Conservation (phyloP, 495 filamentous ascomycete genomes). For the Xylaria cubensis region DNA sequence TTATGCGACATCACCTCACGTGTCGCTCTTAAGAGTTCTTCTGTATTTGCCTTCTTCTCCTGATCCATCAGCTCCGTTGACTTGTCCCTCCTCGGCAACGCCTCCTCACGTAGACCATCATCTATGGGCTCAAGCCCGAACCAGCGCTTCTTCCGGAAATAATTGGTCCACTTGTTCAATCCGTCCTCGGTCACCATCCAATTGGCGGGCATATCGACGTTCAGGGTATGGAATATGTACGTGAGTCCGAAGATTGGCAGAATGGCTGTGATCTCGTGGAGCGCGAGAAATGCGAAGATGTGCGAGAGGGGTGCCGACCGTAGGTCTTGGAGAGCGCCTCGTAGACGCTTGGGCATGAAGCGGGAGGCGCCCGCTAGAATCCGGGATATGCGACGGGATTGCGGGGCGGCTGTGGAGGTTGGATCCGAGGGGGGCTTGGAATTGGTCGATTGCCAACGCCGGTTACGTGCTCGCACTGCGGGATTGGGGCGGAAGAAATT, state of each 20-base stretch:
- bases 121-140: constrained; percentile 49
- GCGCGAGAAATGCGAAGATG: constrained; percentile 81
- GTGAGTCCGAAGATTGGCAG: constrained; percentile 78
- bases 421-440: background rate
- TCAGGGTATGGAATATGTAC: constrained; percentile 75
- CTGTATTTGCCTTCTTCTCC: constrained; percentile 22
- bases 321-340: constrained; percentile 67
- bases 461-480: constrained; percentile 14
- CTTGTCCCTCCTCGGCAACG: constrained; percentile 14
- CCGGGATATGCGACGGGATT: constrained; percentile 33
- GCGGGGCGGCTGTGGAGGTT: constrained; percentile 23
- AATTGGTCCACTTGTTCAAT: constrained; percentile 51
- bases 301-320: constrained; percentile 80
- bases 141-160: constrained; percentile 55
- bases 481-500: background rate
- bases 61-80: constrained; percentile 25
- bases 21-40: background rate
- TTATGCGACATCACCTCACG: background rate
- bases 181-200: constrained; percentile 54
- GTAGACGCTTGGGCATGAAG: constrained; percentile 65
- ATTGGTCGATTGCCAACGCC: constrained; percentile 32
- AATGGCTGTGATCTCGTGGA: constrained; percentile 91
- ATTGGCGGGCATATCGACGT: constrained; percentile 64
- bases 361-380: constrained; percentile 56
- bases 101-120: constrained; percentile 6